Base-by-base conservation (phyloP, 2,329 filamentous ascomycete genomes). In the Lecanosticta acicola region DNA sequence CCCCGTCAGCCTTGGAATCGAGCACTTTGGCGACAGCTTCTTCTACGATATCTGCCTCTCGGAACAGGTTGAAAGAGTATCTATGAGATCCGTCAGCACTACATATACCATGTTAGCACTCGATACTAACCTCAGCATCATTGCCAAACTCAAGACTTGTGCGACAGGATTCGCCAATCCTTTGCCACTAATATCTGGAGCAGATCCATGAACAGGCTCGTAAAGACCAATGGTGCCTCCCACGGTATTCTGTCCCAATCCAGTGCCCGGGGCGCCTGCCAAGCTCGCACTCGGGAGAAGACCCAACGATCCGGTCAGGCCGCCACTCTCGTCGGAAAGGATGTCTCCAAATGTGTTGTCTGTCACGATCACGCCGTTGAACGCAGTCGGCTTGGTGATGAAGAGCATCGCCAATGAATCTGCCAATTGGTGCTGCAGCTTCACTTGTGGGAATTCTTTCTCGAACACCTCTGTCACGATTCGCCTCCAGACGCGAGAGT, bases 311-410 rank as follows among this genome's bases (percentile, higher is more conserved):
- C 72, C 72, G 0, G 67, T 67, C 36, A 76, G 65, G n/a, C 67
- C 73, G 13, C 70, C 69, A 0, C 69, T 66, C 13, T 72, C 67
- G 34, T 75, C 72, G 1, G 68, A 71, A 3, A 75, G 60, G 7
- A 75, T 68, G 46, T 75, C 71, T 2, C 72, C 72, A 50, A 73
- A 74, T 0, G 71, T 73, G 47, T 74, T 74, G 52, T 74, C 70
- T 0, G 69, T 71, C 49, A 72, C 65, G 4, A 75, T 69, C 10
- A 75, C 68, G 33, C 72, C 68, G 55, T 74, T 75, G 59, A 74
- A 73, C 1, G 63, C 58, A n/a, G 65, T 68, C 0, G 73, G 72
- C 39, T 72, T 65, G 4, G 66, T 68, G 35, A 74, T 71, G 64
- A 75, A 69, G 9, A 75, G 47, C 69, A 74, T 73, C 1, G 72